A percentile compares a stretch with the other conserved stretches of the same genome.
phyloP scores from a whole-genome alignment of 306 rosid species.

The Hylodesmum podocarpum region DNA sequence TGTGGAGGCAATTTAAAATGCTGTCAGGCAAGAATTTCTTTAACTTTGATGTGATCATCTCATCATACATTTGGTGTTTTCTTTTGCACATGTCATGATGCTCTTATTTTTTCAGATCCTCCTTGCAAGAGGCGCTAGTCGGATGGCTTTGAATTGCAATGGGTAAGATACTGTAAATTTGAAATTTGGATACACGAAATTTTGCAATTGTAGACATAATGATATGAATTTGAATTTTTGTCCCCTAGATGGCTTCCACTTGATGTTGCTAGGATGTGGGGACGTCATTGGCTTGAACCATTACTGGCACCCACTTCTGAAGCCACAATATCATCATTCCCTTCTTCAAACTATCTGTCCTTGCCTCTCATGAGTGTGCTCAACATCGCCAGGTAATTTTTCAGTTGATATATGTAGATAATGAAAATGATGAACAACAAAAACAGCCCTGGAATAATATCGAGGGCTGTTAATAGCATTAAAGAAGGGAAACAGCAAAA shows the following conservation, averaged over 20 bases:
- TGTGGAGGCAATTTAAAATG: conserved; percentile 97
- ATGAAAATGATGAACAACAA: neutral
- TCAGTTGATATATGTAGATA: neutral
- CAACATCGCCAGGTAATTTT: conserved; percentile 83
- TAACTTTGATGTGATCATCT: neutral
- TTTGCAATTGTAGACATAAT: conserved; percentile 21
- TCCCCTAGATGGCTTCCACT: conserved; percentile 88
- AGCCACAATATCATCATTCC: conserved; percentile 52
- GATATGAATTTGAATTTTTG: conserved; percentile 22
- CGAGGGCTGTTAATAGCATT: neutral
- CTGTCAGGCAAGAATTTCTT: conserved; percentile 76
- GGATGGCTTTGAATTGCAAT: conserved; percentile 80
- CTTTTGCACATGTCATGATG: conserved; percentile 24
- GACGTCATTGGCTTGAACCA: conserved; percentile 95
- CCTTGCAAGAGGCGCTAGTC: conserved; percentile 80
- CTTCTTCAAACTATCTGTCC: conserved; percentile 70
- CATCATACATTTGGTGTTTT: conserved; percentile 5
- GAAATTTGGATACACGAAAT: neutral
- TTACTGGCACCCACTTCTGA: conserved; percentile 72
- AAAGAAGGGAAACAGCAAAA: neutral
- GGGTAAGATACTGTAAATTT: conserved; percentile 56
- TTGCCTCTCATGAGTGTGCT: conserved; percentile 90
- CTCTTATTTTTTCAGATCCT: conserved; percentile 63
- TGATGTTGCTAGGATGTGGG: conserved; percentile 98
- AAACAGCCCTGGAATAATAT: neutral